A percentile compares a stretch with the other conserved stretches of the same genome.
These are phyloP conservation scores for Phytopythium sindhum DNA, from an alignment of 352 stramenopile genomes.

Conservation along the genomic window DNA sequence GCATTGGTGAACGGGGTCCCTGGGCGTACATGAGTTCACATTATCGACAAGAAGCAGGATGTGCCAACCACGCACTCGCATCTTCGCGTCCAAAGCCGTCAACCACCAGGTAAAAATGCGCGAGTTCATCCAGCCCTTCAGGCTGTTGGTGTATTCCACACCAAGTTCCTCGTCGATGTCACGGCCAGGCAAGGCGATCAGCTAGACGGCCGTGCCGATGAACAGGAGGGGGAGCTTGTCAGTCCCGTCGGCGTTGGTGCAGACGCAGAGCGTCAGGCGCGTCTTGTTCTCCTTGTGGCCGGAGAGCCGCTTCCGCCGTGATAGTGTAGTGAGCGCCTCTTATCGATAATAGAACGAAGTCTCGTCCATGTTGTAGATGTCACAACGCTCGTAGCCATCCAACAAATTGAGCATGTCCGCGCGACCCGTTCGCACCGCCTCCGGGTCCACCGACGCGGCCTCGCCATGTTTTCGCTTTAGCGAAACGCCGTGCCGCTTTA, in stretches of 20 bases:
- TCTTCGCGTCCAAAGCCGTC: not conserved
- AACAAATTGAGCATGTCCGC: not conserved
- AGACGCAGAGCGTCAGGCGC: conserved; percentile 10
- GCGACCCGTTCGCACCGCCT: not conserved
- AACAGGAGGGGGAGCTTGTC: conserved; percentile 9
- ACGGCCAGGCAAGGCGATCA: not conserved
- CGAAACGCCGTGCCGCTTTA: not conserved
- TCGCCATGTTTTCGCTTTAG: conserved; percentile 3
- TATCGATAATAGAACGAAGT: conserved; percentile 11
- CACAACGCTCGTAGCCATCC: not conserved
- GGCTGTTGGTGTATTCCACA: conserved; percentile 2
- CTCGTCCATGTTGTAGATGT: conserved; percentile 19
- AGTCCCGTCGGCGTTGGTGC: conserved; percentile 10
- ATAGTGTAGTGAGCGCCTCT: conserved; percentile 6
- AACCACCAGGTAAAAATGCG: not conserved
- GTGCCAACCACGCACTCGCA: not conserved
- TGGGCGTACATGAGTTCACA: not conserved
- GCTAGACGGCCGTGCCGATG: not conserved
- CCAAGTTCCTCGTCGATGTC: conserved; percentile 2
- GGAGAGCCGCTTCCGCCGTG: not conserved
- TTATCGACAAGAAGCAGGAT: conserved; percentile 7
- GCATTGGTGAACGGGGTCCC: not conserved
- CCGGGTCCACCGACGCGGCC: not conserved
- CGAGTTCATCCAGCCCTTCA: conserved; percentile 4
- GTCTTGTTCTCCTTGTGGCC: conserved; percentile 14